Evolutionary conservation across 345 rosid genomes (phyloP).

Genomic region (Psidium guajava): DNA sequence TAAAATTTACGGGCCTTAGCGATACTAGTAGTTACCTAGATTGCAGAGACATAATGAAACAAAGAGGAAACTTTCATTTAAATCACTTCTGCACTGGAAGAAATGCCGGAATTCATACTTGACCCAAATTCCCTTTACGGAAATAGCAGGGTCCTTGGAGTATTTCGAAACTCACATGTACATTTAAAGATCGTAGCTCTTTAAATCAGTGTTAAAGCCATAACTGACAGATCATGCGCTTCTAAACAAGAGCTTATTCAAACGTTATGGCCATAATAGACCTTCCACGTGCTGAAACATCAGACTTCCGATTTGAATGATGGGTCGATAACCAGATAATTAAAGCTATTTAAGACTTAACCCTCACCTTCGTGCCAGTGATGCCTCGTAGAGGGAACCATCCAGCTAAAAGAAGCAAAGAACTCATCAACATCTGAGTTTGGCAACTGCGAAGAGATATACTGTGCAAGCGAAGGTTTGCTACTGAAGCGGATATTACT

Average conservation of each 20-base stretch:
- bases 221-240: no score
- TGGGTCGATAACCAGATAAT: not conserved
- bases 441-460: not conserved
- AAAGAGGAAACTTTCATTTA: not conserved
- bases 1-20: not conserved
- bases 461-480: not conserved
- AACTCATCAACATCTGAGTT: not conserved
- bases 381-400: not conserved
- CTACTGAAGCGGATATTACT: not conserved
- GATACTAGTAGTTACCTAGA: not conserved
- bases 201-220: not conserved
- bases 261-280: no score
- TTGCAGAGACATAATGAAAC: not conserved
- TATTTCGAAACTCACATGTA: not conserved
- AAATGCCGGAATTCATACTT: not conserved
- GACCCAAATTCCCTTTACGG: not conserved
- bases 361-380: not conserved
- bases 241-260: no score
- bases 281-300: not conserved
- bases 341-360: not conserved
- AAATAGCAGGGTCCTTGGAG: not conserved
- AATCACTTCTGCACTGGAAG: not conserved
- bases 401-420: not conserved
- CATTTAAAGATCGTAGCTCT: not conserved
- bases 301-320: not conserved